A percentile compares a stretch with the other conserved stretches of the same genome.
These are phyloP conservation scores for Geoglossum cookeanum DNA, from an alignment of 2,329 filamentous ascomycete species.

Conservation along the genomic window DNA sequence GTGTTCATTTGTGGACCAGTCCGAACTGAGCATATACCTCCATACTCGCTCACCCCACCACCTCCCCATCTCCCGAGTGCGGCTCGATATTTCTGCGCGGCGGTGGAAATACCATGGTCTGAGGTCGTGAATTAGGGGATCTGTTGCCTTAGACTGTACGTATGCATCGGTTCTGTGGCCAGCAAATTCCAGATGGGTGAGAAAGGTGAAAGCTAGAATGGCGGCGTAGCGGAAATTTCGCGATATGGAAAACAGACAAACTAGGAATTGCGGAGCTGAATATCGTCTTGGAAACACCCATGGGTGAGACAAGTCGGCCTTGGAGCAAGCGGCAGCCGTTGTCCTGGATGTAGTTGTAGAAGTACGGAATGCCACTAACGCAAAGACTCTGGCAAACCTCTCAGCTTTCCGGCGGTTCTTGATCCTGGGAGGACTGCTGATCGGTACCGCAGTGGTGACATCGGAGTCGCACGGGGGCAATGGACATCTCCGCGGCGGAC, in stretches of 20 bases:
- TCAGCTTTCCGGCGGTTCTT: slow-evolving; percentile 2
- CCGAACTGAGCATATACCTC: slow-evolving; percentile 1
- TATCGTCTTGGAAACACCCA: neutral
- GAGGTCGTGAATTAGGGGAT: slow-evolving; percentile 6
- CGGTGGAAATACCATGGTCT: slow-evolving; percentile 7
- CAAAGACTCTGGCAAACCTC: slow-evolving; percentile 5
- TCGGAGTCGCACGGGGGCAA: neutral
- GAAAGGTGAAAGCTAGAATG: slow-evolving; percentile 4
- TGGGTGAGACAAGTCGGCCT: too few relatives aligned
- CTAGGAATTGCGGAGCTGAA: slow-evolving; percentile 3
- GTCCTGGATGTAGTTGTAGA: neutral
- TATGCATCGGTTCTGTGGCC: slow-evolving; percentile 7
- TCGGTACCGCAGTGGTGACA: neutral
- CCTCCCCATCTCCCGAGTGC: slow-evolving; percentile 4
- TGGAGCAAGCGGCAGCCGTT: neutral
- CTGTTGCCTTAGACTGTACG: slow-evolving; percentile 6
- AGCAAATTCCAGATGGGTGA: slow-evolving; percentile 7
- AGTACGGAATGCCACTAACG: slow-evolving; percentile 5
- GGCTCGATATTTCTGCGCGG: slow-evolving; percentile 3
- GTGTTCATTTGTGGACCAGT: neutral
- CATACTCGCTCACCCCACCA: slow-evolving; percentile 9
- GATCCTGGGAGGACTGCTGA: slow-evolving; percentile 8
- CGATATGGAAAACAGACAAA: slow-evolving; percentile 4
- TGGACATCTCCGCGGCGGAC: neutral
- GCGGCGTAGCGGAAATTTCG: slow-evolving; percentile 8